Conservation (phyloP, 2,329 filamentous ascomycete species). For the Talaromyces sp. region DNA sequence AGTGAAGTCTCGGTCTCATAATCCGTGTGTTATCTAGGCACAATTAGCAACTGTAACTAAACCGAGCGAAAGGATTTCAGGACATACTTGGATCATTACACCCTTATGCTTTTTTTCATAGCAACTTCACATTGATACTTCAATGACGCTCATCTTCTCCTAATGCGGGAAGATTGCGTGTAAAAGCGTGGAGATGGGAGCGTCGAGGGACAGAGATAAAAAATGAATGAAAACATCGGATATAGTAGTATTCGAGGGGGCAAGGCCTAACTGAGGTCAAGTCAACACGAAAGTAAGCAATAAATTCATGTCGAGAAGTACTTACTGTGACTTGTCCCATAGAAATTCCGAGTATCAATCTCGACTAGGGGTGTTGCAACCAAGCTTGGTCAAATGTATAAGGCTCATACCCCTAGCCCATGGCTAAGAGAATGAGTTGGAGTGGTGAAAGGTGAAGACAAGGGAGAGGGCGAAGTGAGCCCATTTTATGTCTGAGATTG, state of each 20-base stretch:
- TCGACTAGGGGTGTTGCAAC: neutral
- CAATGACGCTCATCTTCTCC: neutral
- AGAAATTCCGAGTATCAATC: neutral
- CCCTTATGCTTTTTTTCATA: neutral
- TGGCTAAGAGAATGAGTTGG: neutral
- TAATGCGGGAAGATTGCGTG: neutral
- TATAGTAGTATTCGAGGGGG: neutral
- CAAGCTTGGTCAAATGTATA: neutral
- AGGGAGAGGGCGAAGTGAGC: neutral
- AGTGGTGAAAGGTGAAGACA: neutral
- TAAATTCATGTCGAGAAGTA: neutral
- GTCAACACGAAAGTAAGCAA: neutral
- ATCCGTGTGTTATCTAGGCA: neutral
- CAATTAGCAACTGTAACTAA: neutral
- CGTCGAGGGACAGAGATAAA: neutral
- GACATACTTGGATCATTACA: neutral
- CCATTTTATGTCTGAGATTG: neutral
- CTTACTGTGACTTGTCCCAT: neutral
- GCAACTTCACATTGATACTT: too few species aligned
- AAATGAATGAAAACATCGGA: neutral
- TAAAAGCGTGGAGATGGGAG: neutral
- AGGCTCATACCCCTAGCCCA: neutral
- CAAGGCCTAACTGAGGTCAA: neutral
- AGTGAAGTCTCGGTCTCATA: neutral
- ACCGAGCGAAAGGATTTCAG: neutral